Conservation (phyloP, 129 eudicot genomes). For the Tagetes erecta region DNA sequence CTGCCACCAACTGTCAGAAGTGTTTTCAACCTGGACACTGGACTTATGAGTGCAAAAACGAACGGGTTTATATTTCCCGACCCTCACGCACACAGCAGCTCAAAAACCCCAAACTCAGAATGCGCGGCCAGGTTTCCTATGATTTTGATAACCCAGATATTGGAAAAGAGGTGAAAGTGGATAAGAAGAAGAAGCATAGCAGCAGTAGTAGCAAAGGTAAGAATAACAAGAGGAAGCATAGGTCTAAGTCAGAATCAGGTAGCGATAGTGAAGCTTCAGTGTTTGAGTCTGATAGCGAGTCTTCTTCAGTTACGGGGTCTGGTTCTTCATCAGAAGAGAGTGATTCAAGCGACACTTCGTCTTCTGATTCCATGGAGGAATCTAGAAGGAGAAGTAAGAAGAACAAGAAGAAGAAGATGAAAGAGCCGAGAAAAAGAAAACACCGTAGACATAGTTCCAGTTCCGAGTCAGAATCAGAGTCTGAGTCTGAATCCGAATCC, state of each 20-base stretch:
- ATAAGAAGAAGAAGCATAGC: constrained; percentile 72
- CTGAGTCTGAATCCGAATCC: constrained; percentile 59
- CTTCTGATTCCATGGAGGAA: constrained; percentile 79
- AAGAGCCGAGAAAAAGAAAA: constrained; percentile 67
- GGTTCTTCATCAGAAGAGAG: constrained; percentile 66
- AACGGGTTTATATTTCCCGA: constrained; percentile 86
- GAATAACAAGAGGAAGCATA: constrained; percentile 86
- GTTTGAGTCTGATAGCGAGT: constrained; percentile 64
- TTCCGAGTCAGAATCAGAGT: constrained; percentile 63
- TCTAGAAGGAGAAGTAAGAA: constrained; percentile 64
- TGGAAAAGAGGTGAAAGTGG: constrained; percentile 43
- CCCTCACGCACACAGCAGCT: constrained; percentile 91
- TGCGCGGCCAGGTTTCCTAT: constrained; percentile 49
- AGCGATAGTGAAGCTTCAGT: constrained; percentile 87
- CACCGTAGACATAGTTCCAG: constrained; percentile 62
- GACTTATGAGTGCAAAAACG: constrained; percentile 95
- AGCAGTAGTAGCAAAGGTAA: constrained; percentile 41
- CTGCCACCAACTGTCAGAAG: constrained; percentile 83
- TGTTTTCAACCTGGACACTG: constrained; percentile 86
- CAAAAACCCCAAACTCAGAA: constrained; percentile 86
- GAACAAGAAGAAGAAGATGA: constrained; percentile 44
- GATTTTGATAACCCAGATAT: constrained; percentile 72
- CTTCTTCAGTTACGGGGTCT: constrained; percentile 64
- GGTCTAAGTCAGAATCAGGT: constrained; percentile 51
- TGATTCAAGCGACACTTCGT: constrained; percentile 71